Conservation (phyloP, 2,329 filamentous ascomycete species). For the Zasmidium cellare region DNA sequence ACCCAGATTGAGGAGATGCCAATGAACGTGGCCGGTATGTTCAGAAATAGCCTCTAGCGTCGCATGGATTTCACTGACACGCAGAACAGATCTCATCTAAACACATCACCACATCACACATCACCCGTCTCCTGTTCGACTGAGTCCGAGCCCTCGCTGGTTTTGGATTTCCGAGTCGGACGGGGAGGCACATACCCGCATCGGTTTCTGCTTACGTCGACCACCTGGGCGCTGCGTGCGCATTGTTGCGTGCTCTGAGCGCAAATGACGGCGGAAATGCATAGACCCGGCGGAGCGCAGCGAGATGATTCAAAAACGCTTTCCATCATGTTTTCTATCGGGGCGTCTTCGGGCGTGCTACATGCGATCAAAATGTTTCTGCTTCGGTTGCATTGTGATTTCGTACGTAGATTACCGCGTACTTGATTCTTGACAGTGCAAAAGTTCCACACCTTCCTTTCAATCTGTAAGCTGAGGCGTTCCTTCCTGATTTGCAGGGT, state of each 20-base stretch:
- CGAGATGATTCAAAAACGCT: slow-evolving; percentile 28
- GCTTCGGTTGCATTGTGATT: slow-evolving; percentile 33
- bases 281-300: slow-evolving; percentile 25
- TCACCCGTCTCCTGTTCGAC: slow-evolving; percentile 25
- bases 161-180: slow-evolving; percentile 11
- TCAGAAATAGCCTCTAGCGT: not conserved
- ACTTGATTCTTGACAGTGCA: slow-evolving; percentile 18
- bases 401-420: slow-evolving; percentile 32
- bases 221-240: slow-evolving; percentile 21
- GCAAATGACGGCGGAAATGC: slow-evolving; percentile 29
- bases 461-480: not conserved
- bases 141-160: slow-evolving; percentile 19
- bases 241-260: slow-evolving; percentile 17
- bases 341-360: slow-evolving; percentile 25
- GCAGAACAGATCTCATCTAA: slow-evolving; percentile 46
- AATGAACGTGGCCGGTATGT: slow-evolving; percentile 76
- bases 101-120: slow-evolving; percentile 17
- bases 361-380: slow-evolving; percentile 33
- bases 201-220: slow-evolving; percentile 17
- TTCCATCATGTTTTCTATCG: slow-evolving; percentile 29
- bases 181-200: slow-evolving; percentile 20
- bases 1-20: slow-evolving; percentile 99
- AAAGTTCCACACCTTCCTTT: slow-evolving; percentile 9
- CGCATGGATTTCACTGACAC: slow-evolving; percentile 31
- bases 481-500: slow-evolving; percentile 1